A percentile compares a stretch with the other conserved stretches of the same genome.
These are phyloP conservation scores for Plasmodium adleri DNA, from an alignment of 169 alveolate species.

Conservation along the genomic window DNA sequence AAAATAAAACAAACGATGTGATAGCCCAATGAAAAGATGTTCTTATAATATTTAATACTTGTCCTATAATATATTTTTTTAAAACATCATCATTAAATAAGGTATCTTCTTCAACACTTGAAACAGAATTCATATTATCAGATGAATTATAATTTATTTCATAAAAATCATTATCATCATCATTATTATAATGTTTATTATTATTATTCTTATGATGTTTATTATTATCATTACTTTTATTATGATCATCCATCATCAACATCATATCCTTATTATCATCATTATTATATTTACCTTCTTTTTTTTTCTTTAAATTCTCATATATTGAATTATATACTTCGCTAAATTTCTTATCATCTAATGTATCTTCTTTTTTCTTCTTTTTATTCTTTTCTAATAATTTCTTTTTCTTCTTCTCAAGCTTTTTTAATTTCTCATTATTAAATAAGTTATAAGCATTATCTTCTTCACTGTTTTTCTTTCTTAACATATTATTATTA, in stretches of 20 bases:
- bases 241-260: too few species aligned
- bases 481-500: neutral
- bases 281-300: conserved; percentile 19
- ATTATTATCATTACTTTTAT: neutral
- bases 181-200: neutral
- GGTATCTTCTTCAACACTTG: conserved; percentile 65
- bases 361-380: conserved; percentile 32
- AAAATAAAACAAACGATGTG: conserved; percentile 42
- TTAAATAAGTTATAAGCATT: conserved; percentile 13
- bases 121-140: conserved; percentile 41
- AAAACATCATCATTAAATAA: conserved; percentile 51
- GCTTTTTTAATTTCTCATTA: conserved; percentile 42
- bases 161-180: conserved; percentile 26
- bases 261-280: conserved; percentile 6
- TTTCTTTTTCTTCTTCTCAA: conserved; percentile 56
- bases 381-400: conserved; percentile 21
- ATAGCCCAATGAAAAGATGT: conserved; percentile 74
- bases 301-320: conserved; percentile 60
- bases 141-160: conserved; percentile 64
- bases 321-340: conserved; percentile 73
- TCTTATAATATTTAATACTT: conserved; percentile 46
- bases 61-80: conserved; percentile 48
- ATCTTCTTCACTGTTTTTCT: neutral
- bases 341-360: conserved; percentile 59
- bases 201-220: conserved; percentile 40